phyloP scores from a whole-genome alignment of 768 basidiomycete species.

The button mushroom (Agaricus bisporus) region DNA sequence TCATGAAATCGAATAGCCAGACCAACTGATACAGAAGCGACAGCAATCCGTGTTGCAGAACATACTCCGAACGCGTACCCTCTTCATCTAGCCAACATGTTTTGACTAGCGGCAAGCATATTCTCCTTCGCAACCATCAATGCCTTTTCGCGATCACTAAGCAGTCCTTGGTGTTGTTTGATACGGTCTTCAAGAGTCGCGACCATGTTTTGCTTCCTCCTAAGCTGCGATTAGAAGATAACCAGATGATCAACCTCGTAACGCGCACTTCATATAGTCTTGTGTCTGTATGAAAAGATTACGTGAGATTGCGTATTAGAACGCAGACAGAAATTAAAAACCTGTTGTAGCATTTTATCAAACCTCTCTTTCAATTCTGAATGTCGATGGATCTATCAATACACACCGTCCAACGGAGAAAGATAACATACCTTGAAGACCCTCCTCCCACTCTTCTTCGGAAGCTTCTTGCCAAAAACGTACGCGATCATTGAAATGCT shows the following conservation, averaged over 20 bases:
- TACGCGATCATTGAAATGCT: conserved; percentile 3
- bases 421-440: not conserved
- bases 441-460: conserved; percentile 7
- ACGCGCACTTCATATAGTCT: conserved; percentile 3
- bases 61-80: no score
- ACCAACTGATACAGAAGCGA: no score
- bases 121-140: not conserved
- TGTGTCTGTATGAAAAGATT: not conserved
- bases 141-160: not conserved
- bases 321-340: not conserved
- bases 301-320: not conserved
- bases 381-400: not conserved
- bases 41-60: no score
- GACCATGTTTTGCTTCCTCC: conserved; percentile 1
- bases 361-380: conserved; percentile 2
- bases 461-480: conserved; percentile 5
- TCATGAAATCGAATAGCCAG: no score
- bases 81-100: not conserved
- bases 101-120: conserved; percentile 1
- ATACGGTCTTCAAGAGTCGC: conserved; percentile 1
- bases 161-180: not conserved
- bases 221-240: not conserved
- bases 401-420: not conserved
- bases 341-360: conserved; percentile 1
- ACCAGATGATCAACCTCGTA: not conserved